Base-by-base conservation (phyloP, 805 yeast species). In the Pichia scutulata region DNA sequence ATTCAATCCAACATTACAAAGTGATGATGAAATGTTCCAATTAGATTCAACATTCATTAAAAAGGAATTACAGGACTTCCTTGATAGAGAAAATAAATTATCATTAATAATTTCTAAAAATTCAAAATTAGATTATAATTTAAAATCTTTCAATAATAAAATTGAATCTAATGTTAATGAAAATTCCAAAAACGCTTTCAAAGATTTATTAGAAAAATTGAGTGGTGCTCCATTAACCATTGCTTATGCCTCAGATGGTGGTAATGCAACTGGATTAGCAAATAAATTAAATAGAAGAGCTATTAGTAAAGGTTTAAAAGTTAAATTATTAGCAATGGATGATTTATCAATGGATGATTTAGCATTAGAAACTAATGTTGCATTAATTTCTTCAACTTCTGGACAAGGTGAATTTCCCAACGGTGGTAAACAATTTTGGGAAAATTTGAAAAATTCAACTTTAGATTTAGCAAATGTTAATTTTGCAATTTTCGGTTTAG, bases 241-340 rank as follows among this genome's bases (percentile, higher is more conserved):
- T 54, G 83, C 89, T 22, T 89, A 78, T 69, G 96, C 96, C 7
- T 87, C 96, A 21, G 97, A 89, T 63, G 96, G 95, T 63, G 96
- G 96, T 47, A 85, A 81, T 58, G 96, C 95, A 41, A 86, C 86
- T 61, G 76, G 74, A 43, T 73, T 89, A n/a, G 95, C 95, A 37
- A 84, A 82, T 65, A 81, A 87, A 62, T 72, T 89, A 52, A 82
- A 81, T 51, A 75, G 84, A 57, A 84, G 95, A 57, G 96, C 93
- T 16, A 71, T 83, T 56, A 85, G 82, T 28, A 78, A 95, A 59
- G 95, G 92, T 30, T 75, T 86, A 58, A 85, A 84, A 66, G 75
- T 86, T 3, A 71, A 75, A 40, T 82, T 78, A 4, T 61, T 78
- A 56, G 77, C 87, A 2, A 80, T 86, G 81, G 93, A 85, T 64